These are phyloP conservation scores for Stipa capillata DNA, from an alignment of 176 grass and related monocot species.

Conservation along the genomic window DNA sequence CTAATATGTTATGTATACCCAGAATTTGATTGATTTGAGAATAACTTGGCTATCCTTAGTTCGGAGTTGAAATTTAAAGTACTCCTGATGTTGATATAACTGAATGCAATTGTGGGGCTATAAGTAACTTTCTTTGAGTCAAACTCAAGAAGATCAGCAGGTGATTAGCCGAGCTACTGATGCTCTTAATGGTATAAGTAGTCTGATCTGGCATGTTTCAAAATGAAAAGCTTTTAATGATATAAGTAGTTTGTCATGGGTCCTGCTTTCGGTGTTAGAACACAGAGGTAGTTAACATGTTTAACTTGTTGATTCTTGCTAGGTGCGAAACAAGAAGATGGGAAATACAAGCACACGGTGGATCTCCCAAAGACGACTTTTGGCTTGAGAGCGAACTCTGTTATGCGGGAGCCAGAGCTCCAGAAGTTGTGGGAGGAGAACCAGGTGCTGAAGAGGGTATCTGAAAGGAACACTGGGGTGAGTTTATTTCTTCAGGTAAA, in stretches of 20 bases:
- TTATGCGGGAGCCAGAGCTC: slow-evolving; percentile 78
- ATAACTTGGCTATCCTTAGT: not conserved
- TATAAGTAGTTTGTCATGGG: not conserved
- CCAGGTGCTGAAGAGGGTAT: slow-evolving; percentile 84
- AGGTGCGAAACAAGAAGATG: slow-evolving; percentile 75
- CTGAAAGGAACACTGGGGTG: slow-evolving; percentile 86
- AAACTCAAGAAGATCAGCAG: not conserved
- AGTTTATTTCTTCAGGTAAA: slow-evolving; percentile 19
- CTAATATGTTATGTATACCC: not conserved
- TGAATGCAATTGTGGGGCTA: too few species aligned
- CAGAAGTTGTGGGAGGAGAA: slow-evolving; percentile 96
- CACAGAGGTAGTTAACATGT: not conserved
- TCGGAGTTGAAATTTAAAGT: too few species aligned
- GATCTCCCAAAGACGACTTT: slow-evolving; percentile 89
- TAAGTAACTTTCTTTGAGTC: not conserved
- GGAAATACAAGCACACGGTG: slow-evolving; percentile 89
- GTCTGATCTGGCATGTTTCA: too few species aligned
- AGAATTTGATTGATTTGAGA: not conserved
- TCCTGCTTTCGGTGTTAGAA: not conserved
- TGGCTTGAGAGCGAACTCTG: slow-evolving; percentile 79
- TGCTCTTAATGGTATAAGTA: too few species aligned
- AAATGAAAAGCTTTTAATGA: too few species aligned
- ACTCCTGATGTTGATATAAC: too few species aligned
- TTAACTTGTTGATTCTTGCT: slow-evolving; percentile 6
- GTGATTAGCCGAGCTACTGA: not conserved